A percentile compares a stretch with the other conserved stretches of the same genome.
Evolutionary conservation across 1,284 basidiomycete species (phyloP).

Genomic region (Puccinia coronata): DNA sequence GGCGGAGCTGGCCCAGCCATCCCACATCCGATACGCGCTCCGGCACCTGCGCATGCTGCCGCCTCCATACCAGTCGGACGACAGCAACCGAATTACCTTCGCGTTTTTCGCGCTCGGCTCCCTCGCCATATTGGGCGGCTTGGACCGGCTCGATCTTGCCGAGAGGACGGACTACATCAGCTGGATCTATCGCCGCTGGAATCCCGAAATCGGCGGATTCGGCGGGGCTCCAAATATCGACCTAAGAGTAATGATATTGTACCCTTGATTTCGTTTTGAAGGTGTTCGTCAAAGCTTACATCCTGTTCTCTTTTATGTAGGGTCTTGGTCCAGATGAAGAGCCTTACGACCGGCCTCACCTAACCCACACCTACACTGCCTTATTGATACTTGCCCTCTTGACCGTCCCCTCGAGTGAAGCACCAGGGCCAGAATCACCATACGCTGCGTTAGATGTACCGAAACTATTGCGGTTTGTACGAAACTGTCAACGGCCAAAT

Average conservation of each 20-base stretch:
- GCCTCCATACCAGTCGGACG: conserved; percentile 45
- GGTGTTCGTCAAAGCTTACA: not conserved
- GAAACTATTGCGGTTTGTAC: conserved; percentile 69
- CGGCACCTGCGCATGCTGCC: conserved; percentile 45
- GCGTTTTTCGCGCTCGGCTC: conserved; percentile 81
- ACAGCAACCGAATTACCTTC: conserved; percentile 68
- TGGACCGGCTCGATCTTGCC: conserved; percentile 62
- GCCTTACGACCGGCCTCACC: conserved; percentile 70
- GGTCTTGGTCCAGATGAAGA: conserved; percentile 57
- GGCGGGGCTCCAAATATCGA: conserved; percentile 68
- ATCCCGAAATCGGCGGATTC: conserved; percentile 68
- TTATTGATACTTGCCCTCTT: conserved; percentile 76
- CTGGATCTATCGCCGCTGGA: conserved; percentile 87
- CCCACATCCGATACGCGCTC: conserved; percentile 44
- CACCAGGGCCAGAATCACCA: conserved; percentile 70
- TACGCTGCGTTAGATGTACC: conserved; percentile 54
- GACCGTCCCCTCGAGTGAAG: conserved; percentile 62
- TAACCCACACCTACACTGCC: conserved; percentile 78
- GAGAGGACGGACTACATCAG: conserved; percentile 70
- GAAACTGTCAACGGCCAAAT: conserved; percentile 71
- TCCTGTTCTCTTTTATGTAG: conserved; percentile 7
- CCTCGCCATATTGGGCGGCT: conserved; percentile 71
- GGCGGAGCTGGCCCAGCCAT: not conserved
- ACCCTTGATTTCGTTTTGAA: not conserved
- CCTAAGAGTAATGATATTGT: conserved; percentile 52